Conservation (phyloP, 108 stramenopile genomes). For the Fistulifera pelliculosa region DNA sequence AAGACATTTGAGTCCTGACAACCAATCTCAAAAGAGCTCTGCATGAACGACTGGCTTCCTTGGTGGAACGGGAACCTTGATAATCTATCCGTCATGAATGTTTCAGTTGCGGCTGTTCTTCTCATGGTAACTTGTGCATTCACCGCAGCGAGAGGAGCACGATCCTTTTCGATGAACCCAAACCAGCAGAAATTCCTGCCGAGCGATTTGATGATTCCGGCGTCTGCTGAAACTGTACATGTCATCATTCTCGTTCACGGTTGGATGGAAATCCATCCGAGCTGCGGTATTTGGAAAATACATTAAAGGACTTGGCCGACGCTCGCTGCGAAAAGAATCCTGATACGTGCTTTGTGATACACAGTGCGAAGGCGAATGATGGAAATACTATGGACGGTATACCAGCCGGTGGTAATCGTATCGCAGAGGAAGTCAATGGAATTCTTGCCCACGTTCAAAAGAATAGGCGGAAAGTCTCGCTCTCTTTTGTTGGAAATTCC, state of each 20-base stretch:
- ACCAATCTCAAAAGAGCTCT: too few species aligned
- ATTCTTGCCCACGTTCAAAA: constrained; percentile 23
- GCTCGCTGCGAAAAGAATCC: background rate
- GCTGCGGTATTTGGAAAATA: constrained; percentile 48
- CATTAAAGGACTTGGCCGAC: constrained; percentile 19
- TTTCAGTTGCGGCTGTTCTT: too few species aligned
- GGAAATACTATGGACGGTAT: constrained; percentile 66
- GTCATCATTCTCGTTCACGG: constrained; percentile 77
- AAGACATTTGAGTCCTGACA: too few species aligned
- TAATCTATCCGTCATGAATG: too few species aligned
- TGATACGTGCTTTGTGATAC: constrained; percentile 27
- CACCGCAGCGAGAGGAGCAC: too few species aligned
- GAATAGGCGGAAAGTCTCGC: constrained; percentile 17
- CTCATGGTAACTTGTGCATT: too few species aligned
- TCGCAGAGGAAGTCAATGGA: constrained; percentile 52
- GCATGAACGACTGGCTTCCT: too few species aligned
- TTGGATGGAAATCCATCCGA: constrained; percentile 70
- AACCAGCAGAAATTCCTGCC: too few species aligned
- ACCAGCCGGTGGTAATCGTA: constrained; percentile 42
- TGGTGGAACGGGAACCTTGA: too few species aligned
- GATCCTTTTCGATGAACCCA: too few species aligned
- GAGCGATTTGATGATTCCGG: too few species aligned
- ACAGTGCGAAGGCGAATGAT: constrained; percentile 50
- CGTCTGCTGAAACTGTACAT: constrained; percentile 21
- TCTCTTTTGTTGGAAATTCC: constrained; percentile 68